Percentiles rank a stretch among this genome's conserved stretches.
Evolutionary conservation across 192 early-diverging fungal genomes (phyloP).

Genomic region (Coemansia furcata): DNA sequence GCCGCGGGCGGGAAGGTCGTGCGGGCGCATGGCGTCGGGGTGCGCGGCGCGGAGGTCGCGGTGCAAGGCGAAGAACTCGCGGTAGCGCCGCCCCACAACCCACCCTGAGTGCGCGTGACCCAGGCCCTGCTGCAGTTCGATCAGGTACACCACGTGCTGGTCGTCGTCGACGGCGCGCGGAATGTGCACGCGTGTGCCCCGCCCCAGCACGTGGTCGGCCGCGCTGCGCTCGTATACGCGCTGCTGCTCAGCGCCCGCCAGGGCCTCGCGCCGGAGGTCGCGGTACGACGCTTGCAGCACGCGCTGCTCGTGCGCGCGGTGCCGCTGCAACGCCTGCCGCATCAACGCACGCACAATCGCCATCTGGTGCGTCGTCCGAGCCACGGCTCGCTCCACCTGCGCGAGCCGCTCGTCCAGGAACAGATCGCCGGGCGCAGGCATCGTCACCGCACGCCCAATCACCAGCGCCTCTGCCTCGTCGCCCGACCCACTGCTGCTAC

Average conservation of each 20-base stretch:
- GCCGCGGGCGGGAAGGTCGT: constrained; percentile 71
- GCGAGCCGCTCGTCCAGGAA: constrained; percentile 58
- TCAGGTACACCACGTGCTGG: constrained; percentile 47
- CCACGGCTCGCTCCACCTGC: constrained; percentile 55
- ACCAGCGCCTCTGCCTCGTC: constrained; percentile 44
- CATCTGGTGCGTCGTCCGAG: constrained; percentile 61
- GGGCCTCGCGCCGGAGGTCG: constrained; percentile 57
- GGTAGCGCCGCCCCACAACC: constrained; percentile 76
- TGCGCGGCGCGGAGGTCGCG: constrained; percentile 59
- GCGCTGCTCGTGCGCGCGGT: constrained; percentile 59
- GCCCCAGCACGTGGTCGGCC: constrained; percentile 61
- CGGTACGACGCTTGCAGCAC: constrained; percentile 61
- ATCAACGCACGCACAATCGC: constrained; percentile 67
- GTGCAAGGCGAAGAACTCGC: constrained; percentile 85
- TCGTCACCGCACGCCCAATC: constrained; percentile 53
- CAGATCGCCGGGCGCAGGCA: constrained; percentile 69
- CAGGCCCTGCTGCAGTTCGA: constrained; percentile 67
- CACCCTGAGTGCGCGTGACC: constrained; percentile 54
- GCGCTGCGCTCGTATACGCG: constrained; percentile 59
- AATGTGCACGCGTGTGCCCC: constrained; percentile 45
- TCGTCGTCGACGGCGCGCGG: constrained; percentile 29
- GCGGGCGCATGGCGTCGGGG: constrained; percentile 47
- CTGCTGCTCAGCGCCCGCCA: constrained; percentile 61
- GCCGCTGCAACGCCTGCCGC: constrained; percentile 55
- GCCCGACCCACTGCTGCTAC: neutral